Conservation (phyloP, 2,329 filamentous ascomycete genomes). For the Lachnellula arida region DNA sequence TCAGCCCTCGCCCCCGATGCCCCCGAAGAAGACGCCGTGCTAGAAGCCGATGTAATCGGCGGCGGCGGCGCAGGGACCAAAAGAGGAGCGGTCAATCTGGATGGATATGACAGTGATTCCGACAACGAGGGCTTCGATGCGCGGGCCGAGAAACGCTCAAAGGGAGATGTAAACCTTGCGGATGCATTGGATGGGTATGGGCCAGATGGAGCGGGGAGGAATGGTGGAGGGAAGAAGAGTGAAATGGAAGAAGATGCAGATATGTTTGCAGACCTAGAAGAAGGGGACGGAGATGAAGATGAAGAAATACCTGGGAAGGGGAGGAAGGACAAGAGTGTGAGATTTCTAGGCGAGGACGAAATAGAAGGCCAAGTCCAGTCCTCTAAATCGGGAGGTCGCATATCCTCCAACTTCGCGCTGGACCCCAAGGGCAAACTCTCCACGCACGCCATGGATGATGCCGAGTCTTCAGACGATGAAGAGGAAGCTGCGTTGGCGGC, state of each 20-base stretch:
- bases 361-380: conserved; percentile 76
- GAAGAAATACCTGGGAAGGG: conserved; percentile 45
- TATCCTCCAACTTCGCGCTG: conserved; percentile 56
- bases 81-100: conserved; percentile 90
- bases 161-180: conserved; percentile 42
- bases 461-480: conserved; percentile 54
- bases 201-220: conserved; percentile 28
- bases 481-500: conserved; percentile 71
- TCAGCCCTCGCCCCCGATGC: conserved; percentile 84
- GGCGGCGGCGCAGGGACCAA: conserved; percentile 68
- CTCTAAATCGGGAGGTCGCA: conserved; percentile 69
- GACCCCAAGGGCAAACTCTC: conserved; percentile 46
- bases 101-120: conserved; percentile 95
- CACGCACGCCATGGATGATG: conserved; percentile 34
- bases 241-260: conserved; percentile 65
- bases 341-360: conserved; percentile 52
- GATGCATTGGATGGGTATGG: conserved; percentile 53
- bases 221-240: conserved; percentile 29
- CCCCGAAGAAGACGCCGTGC: conserved; percentile 67
- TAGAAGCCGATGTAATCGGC: conserved; percentile 92
- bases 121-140: conserved; percentile 83
- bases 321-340: conserved; percentile 60
- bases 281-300: conserved; percentile 55
- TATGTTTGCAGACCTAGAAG: conserved; percentile 75
- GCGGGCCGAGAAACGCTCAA: conserved; percentile 58